Conservation (phyloP, 139 green algal genomes). For the Haematococcus lacustris region DNA sequence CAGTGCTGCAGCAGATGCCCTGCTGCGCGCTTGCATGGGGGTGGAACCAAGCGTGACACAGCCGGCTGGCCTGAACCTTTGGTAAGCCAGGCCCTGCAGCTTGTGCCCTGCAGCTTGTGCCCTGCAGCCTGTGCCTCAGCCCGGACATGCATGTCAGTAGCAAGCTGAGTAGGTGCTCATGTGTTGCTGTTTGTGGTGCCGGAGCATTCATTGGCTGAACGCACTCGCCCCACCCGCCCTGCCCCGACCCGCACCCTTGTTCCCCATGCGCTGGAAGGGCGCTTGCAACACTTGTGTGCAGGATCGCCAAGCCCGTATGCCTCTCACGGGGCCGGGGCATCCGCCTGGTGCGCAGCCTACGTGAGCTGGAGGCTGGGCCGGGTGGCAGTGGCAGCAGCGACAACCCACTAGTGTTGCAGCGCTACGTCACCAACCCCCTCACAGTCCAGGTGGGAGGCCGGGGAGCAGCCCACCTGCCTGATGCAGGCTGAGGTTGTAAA, state of each 20-base stretch:
- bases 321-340: slow-evolving; percentile 41
- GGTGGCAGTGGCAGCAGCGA: neutral
- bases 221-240: neutral
- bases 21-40: slow-evolving; percentile 15
- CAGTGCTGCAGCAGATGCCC: slow-evolving; percentile 16
- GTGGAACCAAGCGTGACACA: slow-evolving; percentile 28
- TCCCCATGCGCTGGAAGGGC: neutral
- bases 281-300: neutral
- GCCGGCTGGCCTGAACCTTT: slow-evolving; percentile 33
- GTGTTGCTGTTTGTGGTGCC: neutral
- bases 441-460: slow-evolving; percentile 10
- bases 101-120: neutral
- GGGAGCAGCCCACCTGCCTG: too few species aligned
- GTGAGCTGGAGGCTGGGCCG: slow-evolving; percentile 5
- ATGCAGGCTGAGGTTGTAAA: too few species aligned
- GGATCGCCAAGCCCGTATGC: slow-evolving; percentile 50
- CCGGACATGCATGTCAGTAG: too few species aligned
- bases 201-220: neutral
- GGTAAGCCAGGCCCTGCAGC: slow-evolving; percentile 7
- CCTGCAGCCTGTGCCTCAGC: neutral
- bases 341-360: slow-evolving; percentile 27
- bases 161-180: too few species aligned
- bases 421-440: slow-evolving; percentile 17
- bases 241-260: neutral
- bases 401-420: slow-evolving; percentile 31